Base-by-base conservation (phyloP, 345 rosid genomes). In the Carallia pectinifolia region DNA sequence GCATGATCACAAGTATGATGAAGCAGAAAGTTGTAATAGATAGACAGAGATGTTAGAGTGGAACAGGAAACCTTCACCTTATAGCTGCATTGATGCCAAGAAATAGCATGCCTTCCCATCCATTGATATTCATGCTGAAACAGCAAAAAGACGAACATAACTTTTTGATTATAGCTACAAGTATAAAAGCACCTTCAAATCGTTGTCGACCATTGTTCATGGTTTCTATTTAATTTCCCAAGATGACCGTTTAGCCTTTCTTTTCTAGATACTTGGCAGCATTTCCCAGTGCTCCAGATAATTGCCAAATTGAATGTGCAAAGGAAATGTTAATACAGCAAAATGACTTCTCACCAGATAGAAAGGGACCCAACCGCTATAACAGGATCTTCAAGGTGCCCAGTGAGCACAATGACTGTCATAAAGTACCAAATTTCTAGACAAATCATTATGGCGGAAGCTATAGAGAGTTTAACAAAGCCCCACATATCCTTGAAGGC, bases 391-490 rank as follows among this genome's bases (percentile, higher is more conserved):
- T 85, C 88, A 69, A 90, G 97, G 72, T 95, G 97, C 13, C 99
- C 99, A 3, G 99, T 92, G 50, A 95, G 93, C 62, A 95, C 97
- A 76, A 95, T 90, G 53, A 95, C 86, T 34, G 89, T 84, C 97
- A 95, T 95, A 68, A 90, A 88, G 73, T 95, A 95, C 99, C 97
- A 95, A 83, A 95, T 89, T 89, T 95, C 97, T n/a, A 95, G 75
- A 71, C 96, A 95, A 74, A 95, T 83, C 97, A 92, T 92, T 6
- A 94, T 85, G 48, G 97, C 99, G n/a, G 99, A 95, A 52, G 99
- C 97, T 19, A 87, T 58, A n/a, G 96, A 91, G 39, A 94, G 87
- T 59, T 76, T 85, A 61, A 85, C 80, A 74, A 95, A 95, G 2
- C 87, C 93, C 96, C 90, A 87, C 5, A 92, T 67, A 60, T 92